Percentiles rank a stretch among this genome's conserved stretches.
phyloP scores from a whole-genome alignment of 306 rosid genomes.

The Prunus mira region DNA sequence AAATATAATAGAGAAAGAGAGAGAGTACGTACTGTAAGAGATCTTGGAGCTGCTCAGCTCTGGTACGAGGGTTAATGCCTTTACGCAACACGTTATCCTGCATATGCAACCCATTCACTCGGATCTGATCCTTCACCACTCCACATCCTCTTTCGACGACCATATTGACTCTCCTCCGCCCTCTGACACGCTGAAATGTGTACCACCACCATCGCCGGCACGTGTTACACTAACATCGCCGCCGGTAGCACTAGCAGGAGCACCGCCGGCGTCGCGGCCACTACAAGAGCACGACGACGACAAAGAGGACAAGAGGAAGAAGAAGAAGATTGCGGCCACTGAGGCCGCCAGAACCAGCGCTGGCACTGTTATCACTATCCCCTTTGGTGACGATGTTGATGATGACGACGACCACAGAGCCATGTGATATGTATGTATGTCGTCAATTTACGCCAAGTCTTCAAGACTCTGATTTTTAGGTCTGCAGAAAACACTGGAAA shows the following conservation, averaged over 20 bases:
- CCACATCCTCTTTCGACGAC: slow-evolving; percentile 66
- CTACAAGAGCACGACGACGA: slow-evolving; percentile 72
- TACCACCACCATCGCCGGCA: slow-evolving; percentile 1
- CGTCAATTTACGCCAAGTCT: background rate
- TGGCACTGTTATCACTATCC: slow-evolving; percentile 64
- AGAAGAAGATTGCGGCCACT: slow-evolving; percentile 52
- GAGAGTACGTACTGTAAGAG: slow-evolving; percentile 48
- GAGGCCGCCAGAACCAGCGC: slow-evolving; percentile 59
- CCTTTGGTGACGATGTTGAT: slow-evolving; percentile 46
- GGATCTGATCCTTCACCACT: slow-evolving; percentile 82
- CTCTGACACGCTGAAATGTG: slow-evolving; percentile 5
- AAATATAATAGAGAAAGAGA: background rate
- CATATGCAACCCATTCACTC: slow-evolving; percentile 74
- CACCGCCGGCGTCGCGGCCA: background rate
- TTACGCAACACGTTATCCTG: slow-evolving; percentile 81
- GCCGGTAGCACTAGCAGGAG: background rate
- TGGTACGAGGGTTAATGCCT: slow-evolving; percentile 85
- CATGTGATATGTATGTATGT: slow-evolving; percentile 14
- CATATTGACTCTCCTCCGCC: slow-evolving; percentile 17
- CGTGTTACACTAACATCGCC: slow-evolving; percentile 3
- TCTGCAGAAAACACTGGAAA: background rate
- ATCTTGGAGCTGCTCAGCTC: slow-evolving; percentile 87
- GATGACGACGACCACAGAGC: slow-evolving; percentile 46
- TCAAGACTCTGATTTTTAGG: background rate
- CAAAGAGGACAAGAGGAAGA: slow-evolving; percentile 66